Evolutionary conservation across 257 asterid genomes (phyloP).

Genomic region (Solanum pennellii): DNA sequence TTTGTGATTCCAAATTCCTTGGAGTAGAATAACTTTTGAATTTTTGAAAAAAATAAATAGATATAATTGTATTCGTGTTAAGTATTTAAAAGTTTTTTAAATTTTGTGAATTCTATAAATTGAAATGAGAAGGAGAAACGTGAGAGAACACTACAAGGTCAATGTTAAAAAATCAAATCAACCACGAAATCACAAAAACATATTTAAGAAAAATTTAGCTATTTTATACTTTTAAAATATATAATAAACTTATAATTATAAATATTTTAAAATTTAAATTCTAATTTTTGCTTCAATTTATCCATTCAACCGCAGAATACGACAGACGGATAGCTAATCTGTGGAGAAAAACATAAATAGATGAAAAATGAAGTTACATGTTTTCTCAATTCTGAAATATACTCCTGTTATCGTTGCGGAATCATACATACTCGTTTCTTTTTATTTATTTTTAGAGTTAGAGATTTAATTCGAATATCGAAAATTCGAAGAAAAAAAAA

Average conservation of each 20-base stretch:
- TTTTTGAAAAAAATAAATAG: neutral
- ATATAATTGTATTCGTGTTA: neutral
- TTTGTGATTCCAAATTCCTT: neutral
- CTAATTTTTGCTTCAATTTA: too few relatives aligned
- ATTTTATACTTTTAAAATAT: too few relatives aligned
- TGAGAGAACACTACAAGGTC: neutral
- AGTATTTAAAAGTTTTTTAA: neutral
- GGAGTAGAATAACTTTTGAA: neutral
- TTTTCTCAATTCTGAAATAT: neutral
- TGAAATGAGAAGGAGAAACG: neutral
- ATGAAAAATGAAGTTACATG: neutral
- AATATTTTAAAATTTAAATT: too few relatives aligned
- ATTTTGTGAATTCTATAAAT: neutral
- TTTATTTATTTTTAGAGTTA: too few relatives aligned
- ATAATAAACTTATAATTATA: too few relatives aligned
- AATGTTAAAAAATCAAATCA: neutral
- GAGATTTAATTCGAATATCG: accelerated
- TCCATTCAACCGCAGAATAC: neutral
- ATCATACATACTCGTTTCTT: accelerated
- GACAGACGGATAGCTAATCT: neutral
- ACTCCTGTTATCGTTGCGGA: accelerated
- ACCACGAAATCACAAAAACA: neutral
- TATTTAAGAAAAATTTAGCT: neutral
- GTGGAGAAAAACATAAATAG: neutral
- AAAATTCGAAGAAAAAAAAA: too few relatives aligned